Evolutionary conservation across 2,329 filamentous ascomycete genomes (phyloP).

Genomic region (Fusarium compactum): DNA sequence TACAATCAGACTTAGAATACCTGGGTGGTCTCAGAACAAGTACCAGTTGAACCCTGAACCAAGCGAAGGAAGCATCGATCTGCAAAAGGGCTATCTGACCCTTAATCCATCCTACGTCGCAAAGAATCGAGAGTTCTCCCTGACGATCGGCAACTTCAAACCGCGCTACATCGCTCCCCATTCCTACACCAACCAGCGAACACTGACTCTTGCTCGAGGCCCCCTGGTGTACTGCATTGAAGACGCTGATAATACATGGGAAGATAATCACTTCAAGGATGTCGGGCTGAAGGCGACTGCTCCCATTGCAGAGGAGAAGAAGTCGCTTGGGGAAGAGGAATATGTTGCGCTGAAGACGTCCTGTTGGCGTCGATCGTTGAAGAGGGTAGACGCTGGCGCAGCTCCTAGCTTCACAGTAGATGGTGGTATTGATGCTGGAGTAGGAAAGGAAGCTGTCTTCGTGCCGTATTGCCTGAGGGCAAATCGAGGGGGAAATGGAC

Average conservation of each 20-base stretch:
- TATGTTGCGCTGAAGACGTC: constrained; percentile 22
- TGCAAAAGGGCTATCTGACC: constrained; percentile 62
- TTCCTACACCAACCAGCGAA: constrained; percentile 67
- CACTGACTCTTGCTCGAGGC: constrained; percentile 65
- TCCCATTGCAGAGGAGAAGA: constrained; percentile 10
- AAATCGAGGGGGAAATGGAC: constrained; percentile 22
- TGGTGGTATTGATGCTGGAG: accelerated
- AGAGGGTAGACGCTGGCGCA: accelerated
- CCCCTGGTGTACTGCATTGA: constrained; percentile 72
- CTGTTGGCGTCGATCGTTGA: constrained; percentile 9
- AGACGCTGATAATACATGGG: constrained; percentile 53
- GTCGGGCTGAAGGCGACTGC: background rate
- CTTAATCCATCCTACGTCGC: constrained; percentile 57
- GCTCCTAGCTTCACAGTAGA: background rate
- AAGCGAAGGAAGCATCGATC: background rate
- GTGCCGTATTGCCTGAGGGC: constrained; percentile 33
- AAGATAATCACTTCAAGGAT: constrained; percentile 34
- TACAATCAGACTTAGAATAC: constrained; percentile 64
- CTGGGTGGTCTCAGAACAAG: constrained; percentile 60
- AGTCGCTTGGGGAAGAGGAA: constrained; percentile 4
- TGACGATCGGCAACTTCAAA: constrained; percentile 60
- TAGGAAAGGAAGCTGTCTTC: background rate
- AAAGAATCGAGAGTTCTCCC: constrained; percentile 48
- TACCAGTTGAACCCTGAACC: constrained; percentile 54
- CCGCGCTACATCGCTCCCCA: constrained; percentile 65